These are phyloP conservation scores for Harringtonia lauricola DNA, from an alignment of 2,329 filamentous ascomycete species.

Conservation along the genomic window DNA sequence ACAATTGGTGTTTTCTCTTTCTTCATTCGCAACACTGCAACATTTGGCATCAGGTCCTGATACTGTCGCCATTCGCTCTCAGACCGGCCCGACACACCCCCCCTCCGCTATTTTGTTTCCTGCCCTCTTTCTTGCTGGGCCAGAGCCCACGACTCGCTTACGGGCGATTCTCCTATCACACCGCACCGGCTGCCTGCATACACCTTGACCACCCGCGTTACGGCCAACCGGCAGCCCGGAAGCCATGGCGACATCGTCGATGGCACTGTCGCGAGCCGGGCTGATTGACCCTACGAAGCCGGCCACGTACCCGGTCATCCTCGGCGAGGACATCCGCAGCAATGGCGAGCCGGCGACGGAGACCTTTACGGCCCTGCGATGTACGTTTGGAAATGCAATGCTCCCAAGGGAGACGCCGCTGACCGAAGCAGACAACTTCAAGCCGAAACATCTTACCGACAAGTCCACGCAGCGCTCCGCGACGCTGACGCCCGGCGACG, in stretches of 20 bases:
- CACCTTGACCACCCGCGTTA: neutral
- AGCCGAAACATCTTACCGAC: slow-evolving; percentile 39
- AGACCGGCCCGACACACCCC: too few species aligned
- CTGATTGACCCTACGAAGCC: slow-evolving; percentile 48
- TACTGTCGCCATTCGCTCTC: too few species aligned
- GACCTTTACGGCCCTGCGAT: slow-evolving; percentile 48
- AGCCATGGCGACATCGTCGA: slow-evolving; percentile 12
- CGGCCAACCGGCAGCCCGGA: neutral
- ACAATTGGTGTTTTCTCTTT: too few species aligned
- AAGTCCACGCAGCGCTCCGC: slow-evolving; percentile 29
- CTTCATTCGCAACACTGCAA: too few species aligned
- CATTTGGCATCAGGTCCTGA: too few species aligned
- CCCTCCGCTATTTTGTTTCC: too few species aligned
- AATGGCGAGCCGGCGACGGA: slow-evolving; percentile 37
- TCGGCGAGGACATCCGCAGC: slow-evolving; percentile 50
- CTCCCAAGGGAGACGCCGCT: too few species aligned
- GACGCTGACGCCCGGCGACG: slow-evolving; percentile 13
- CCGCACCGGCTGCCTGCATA: neutral
- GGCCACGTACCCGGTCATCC: slow-evolving; percentile 49
- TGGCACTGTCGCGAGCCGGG: slow-evolving; percentile 12
- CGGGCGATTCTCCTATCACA: neutral
- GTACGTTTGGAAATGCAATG: too few species aligned
- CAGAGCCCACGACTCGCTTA: too few species aligned
- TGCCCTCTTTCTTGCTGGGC: too few species aligned
- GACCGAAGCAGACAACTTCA: slow-evolving; percentile 46